These are phyloP conservation scores for Bryoerythrophyllum caledonicum DNA, from an alignment of 225 moss, liverwort and hornwort genomes.

Conservation along the genomic window DNA sequence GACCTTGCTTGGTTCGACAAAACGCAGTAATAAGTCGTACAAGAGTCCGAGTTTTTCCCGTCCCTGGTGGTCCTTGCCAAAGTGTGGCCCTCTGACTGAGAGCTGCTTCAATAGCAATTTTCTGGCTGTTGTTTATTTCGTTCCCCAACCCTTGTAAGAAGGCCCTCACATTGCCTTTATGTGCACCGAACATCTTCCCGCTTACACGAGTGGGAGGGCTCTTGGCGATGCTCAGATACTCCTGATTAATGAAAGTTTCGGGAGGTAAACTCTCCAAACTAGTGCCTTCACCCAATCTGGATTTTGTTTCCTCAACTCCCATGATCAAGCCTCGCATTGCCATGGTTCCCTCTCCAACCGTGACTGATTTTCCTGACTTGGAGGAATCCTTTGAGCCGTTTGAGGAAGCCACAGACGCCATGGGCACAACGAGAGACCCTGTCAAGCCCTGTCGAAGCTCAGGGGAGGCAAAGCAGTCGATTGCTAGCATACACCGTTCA, in stretches of 20 bases:
- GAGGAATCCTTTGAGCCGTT: slow-evolving; percentile 32
- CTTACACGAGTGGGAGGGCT: slow-evolving; percentile 68
- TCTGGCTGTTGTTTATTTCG: slow-evolving; percentile 83
- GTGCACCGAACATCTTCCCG: slow-evolving; percentile 64
- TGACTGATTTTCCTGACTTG: slow-evolving; percentile 38
- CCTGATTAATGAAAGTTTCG: slow-evolving; percentile 40
- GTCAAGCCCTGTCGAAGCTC: slow-evolving; percentile 69
- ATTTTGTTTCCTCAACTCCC: slow-evolving; percentile 56
- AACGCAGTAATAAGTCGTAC: slow-evolving; percentile 64
- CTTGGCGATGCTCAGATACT: slow-evolving; percentile 50
- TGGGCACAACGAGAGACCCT: slow-evolving; percentile 39
- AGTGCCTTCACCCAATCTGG: slow-evolving; percentile 33
- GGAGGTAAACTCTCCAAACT: slow-evolving; percentile 15
- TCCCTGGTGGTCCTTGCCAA: slow-evolving; percentile 99
- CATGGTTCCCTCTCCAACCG: slow-evolving; percentile 81
- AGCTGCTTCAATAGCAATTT: slow-evolving; percentile 75
- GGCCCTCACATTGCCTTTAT: slow-evolving; percentile 60
- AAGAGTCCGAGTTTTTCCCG: slow-evolving; percentile 93
- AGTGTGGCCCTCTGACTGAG: slow-evolving; percentile 75
- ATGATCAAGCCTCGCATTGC: slow-evolving; percentile 75
- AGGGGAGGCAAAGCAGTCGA: slow-evolving; percentile 80
- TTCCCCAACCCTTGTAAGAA: slow-evolving; percentile 52
- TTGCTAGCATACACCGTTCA: slow-evolving; percentile 84
- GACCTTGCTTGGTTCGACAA: slow-evolving; percentile 55
- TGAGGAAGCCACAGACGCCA: slow-evolving; percentile 22